These are phyloP conservation scores for Russula ochroleuca DNA, from an alignment of 768 basidiomycete genomes.

Conservation along the genomic window DNA sequence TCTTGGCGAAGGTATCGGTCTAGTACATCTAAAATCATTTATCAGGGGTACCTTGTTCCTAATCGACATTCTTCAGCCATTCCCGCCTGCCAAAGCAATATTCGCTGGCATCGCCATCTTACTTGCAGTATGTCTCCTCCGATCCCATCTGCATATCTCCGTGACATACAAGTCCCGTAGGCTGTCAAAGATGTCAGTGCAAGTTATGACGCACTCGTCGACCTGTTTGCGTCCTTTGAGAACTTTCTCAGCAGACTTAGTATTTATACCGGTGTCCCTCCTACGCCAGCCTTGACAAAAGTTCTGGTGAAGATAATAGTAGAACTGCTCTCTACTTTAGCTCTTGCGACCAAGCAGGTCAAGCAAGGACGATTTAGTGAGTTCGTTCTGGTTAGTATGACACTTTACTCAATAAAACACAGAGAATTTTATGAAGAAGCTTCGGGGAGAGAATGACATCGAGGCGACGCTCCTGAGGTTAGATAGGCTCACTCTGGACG, in stretches of 20 bases:
- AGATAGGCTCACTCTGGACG: constrained; percentile 1
- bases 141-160: not conserved
- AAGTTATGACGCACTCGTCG: not conserved
- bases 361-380: constrained; percentile 4
- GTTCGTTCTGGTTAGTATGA: not conserved
- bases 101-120: constrained; percentile 1
- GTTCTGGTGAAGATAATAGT: not conserved
- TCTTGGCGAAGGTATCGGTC: not conserved
- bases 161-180: not conserved
- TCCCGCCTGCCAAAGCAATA: not conserved
- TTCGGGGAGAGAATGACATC: constrained; percentile 11
- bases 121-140: not conserved
- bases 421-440: constrained; percentile 8
- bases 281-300: not conserved
- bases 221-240: constrained; percentile 5
- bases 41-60: not conserved
- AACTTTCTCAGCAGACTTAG: constrained; percentile 5
- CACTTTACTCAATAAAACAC: not conserved
- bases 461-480: not conserved
- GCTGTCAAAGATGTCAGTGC: not conserved
- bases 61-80: not conserved
- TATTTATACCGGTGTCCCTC: not conserved
- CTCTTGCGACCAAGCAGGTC: constrained; percentile 12
- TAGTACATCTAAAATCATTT: not conserved
- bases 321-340: not conserved